phyloP scores from a whole-genome alignment of 2,329 filamentous ascomycete species.

The Diaporthe batatas region DNA sequence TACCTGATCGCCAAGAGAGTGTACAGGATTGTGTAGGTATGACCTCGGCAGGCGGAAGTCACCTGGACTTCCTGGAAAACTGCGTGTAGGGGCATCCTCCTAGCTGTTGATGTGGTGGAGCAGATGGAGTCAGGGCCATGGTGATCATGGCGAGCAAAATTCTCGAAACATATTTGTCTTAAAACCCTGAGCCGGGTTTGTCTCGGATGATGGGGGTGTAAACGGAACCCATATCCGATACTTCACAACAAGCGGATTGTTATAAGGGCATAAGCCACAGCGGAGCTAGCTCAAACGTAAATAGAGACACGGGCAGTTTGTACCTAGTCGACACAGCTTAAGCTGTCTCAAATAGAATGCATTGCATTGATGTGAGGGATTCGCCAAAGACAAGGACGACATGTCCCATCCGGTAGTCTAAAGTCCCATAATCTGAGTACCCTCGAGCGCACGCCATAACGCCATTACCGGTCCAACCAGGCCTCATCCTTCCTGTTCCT shows the following conservation, averaged over 20 bases:
- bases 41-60: too few relatives aligned
- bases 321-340: not conserved
- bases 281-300: not conserved
- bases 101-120: not conserved
- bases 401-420: conserved; percentile 6
- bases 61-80: not conserved
- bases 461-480: conserved; percentile 18
- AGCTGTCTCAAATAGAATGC: conserved; percentile 14
- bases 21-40: conserved; percentile 78
- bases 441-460: conserved; percentile 19
- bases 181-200: not conserved
- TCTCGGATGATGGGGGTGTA: conserved; percentile 12
- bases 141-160: not conserved
- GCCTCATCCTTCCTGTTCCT: not conserved
- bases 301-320: conserved; percentile 10
- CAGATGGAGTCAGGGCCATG: not conserved
- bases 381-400: not conserved
- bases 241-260: not conserved
- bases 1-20: conserved; percentile 87
- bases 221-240: conserved; percentile 4
- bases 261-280: not conserved
- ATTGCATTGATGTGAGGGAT: conserved; percentile 6
- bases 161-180: not conserved
- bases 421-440: not conserved
- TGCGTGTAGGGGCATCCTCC: not conserved